phyloP scores from a whole-genome alignment of 257 asterid species.

The Solanum raphanifolium region DNA sequence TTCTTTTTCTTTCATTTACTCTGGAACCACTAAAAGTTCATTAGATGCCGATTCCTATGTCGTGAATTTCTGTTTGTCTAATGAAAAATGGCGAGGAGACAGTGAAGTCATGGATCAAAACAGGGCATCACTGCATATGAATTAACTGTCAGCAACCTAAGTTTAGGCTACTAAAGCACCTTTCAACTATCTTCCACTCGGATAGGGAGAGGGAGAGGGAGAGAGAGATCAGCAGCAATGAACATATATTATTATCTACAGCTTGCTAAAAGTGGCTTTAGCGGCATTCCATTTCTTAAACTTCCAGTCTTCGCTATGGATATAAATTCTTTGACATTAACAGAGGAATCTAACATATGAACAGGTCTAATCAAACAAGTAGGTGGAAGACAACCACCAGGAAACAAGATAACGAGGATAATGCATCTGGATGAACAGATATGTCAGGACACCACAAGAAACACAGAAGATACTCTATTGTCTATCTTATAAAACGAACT shows the following conservation, averaged over 20 bases:
- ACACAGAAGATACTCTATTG: background rate
- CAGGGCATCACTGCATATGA: background rate
- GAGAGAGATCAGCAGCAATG: background rate
- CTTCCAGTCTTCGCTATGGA: background rate
- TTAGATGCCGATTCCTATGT: background rate
- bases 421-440: background rate
- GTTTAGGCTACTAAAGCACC: background rate
- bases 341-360: background rate
- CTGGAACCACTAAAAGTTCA: background rate
- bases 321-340: background rate
- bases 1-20: background rate
- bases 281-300: background rate
- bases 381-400: background rate
- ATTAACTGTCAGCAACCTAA: background rate
- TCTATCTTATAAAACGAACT: background rate
- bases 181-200: background rate
- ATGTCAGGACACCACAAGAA: background rate
- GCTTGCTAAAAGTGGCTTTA: background rate
- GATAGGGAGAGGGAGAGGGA: background rate
- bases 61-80: background rate
- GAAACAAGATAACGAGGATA: background rate
- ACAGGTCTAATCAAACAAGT: background rate
- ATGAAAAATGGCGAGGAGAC: background rate
- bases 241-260: background rate
- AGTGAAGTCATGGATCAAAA: background rate